Evolutionary conservation across 1,284 basidiomycete species (phyloP).

Genomic region (Malassezia vespertilionis): DNA sequence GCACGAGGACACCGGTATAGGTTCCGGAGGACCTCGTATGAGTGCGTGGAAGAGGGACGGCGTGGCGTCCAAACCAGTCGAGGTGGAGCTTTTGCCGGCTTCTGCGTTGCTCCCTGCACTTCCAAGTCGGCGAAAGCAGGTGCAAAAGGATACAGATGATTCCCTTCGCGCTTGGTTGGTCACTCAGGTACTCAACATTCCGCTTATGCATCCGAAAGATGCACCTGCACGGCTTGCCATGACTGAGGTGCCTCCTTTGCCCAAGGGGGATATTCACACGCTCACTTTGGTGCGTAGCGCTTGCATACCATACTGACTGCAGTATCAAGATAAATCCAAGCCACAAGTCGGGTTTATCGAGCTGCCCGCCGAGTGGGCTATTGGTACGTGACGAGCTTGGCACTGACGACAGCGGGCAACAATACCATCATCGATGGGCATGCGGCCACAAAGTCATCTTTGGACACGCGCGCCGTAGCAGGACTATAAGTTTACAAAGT

Average conservation of each 20-base stretch:
- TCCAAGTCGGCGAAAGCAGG: background rate
- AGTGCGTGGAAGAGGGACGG: constrained; percentile 17
- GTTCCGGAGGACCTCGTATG: constrained; percentile 10
- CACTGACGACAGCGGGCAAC: background rate
- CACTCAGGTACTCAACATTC: constrained; percentile 33
- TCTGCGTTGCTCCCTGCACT: constrained; percentile 19
- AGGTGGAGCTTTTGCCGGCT: constrained; percentile 22
- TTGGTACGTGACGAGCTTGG: constrained; percentile 6
- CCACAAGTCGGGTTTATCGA: constrained; percentile 42
- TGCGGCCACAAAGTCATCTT: background rate
- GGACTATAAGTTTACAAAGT: background rate
- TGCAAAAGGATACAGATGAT: constrained; percentile 8
- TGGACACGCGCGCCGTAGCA: background rate
- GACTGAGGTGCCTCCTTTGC: constrained; percentile 2
- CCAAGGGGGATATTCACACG: constrained; percentile 10
- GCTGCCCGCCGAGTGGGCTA: constrained; percentile 14
- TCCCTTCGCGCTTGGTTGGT: constrained; percentile 28
- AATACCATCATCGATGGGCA: background rate
- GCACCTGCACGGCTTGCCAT: constrained; percentile 20
- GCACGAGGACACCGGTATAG: background rate
- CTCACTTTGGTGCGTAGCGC: constrained; percentile 9
- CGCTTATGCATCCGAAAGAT: constrained; percentile 39
- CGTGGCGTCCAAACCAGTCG: constrained; percentile 6
- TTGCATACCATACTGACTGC: constrained; percentile 9
- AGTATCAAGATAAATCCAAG: constrained; percentile 21